Evolutionary conservation across 2,329 filamentous ascomycete species (phyloP).

Genomic region (Botrytis hyacinthi): DNA sequence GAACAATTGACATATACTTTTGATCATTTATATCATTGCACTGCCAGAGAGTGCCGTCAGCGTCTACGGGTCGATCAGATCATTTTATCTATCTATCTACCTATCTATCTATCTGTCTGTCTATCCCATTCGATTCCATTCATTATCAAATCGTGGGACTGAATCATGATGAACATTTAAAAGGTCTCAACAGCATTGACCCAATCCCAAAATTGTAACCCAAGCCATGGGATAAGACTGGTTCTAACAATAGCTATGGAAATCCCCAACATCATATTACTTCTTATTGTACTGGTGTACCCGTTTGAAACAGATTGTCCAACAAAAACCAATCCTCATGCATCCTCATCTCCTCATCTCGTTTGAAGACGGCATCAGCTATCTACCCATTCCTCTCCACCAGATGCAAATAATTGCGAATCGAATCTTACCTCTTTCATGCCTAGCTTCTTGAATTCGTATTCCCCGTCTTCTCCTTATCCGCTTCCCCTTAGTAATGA

Average conservation of each 20-base stretch:
- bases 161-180: background rate
- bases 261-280: background rate
- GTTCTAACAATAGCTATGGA: conserved; percentile 8
- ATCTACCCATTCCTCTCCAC: background rate
- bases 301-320: background rate
- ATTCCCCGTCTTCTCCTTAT: background rate
- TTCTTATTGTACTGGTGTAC: background rate
- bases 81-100: background rate
- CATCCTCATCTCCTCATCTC: background rate
- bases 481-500: background rate
- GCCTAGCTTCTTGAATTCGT: background rate
- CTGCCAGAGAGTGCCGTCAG: conserved; percentile 16
- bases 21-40: background rate
- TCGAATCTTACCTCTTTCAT: background rate
- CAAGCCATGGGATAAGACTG: background rate
- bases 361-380: background rate
- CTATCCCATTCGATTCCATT: background rate
- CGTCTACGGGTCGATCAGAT: conserved; percentile 8
- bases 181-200: background rate
- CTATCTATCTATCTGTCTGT: background rate
- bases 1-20: background rate
- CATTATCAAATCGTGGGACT: background rate
- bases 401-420: background rate
- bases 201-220: background rate
- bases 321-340: background rate